Evolutionary conservation across 441 rosid species (phyloP).

Genomic region (Syzygium syzygioides): DNA sequence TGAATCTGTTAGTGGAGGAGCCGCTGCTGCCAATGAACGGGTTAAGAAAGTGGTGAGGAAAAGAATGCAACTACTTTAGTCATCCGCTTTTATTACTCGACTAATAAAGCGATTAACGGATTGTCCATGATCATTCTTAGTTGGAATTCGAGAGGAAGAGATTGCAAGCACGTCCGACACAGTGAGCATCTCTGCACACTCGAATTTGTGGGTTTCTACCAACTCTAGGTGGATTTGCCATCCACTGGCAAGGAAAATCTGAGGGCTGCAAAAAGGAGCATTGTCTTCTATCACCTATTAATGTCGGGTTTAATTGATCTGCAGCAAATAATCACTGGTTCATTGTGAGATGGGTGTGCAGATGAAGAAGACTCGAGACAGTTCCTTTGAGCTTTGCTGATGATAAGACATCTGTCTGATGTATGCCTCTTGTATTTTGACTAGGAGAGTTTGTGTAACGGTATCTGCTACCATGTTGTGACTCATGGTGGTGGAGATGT

Average conservation of each 20-base stretch:
- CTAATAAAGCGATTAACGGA: neutral
- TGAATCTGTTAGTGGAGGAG: slow-evolving; percentile 79
- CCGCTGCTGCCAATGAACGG: slow-evolving; percentile 83
- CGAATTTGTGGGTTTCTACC: neutral
- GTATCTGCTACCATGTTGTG: neutral
- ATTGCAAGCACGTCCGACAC: slow-evolving; percentile 47
- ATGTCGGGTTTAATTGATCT: neutral
- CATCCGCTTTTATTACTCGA: neutral
- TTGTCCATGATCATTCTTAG: slow-evolving; percentile 25
- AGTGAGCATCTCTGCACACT: slow-evolving; percentile 16
- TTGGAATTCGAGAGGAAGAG: slow-evolving; percentile 77
- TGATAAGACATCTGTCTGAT: neutral
- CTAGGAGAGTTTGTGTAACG: neutral
- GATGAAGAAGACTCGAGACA: neutral
- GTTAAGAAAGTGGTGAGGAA: slow-evolving; percentile 94
- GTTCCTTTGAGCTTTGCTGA: neutral
- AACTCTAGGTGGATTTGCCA: neutral
- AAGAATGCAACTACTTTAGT: neutral
- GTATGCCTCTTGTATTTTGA: neutral
- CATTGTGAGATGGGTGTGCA: neutral
- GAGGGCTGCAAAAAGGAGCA: neutral
- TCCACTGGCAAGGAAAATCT: slow-evolving; percentile 1
- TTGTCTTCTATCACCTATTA: neutral
- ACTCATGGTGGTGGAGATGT: neutral
- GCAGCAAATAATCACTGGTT: neutral